These are phyloP conservation scores for Platanthera zijinensis DNA, from an alignment of 106 monocot species.

Conservation along the genomic window DNA sequence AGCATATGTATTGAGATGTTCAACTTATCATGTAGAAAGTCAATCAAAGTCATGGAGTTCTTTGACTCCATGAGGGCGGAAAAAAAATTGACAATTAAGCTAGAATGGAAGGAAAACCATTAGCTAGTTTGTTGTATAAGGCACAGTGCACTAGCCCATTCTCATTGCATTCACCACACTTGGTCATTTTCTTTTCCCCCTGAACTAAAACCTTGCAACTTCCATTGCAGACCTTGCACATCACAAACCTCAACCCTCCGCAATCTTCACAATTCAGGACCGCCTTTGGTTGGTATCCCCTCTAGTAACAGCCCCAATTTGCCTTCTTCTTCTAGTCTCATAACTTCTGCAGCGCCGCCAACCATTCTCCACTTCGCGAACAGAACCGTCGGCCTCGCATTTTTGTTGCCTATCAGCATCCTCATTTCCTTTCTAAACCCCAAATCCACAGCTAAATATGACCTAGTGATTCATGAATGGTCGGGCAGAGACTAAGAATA, in stretches of 20 bases:
- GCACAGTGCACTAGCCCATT: constrained; percentile 84
- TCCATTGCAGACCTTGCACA: constrained; percentile 81
- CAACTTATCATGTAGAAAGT: too few species aligned
- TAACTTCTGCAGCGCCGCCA: constrained; percentile 57
- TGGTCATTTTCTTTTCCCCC: constrained; percentile 42
- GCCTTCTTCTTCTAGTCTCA: constrained; percentile 71
- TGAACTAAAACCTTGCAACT: constrained; percentile 73
- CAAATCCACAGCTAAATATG: constrained; percentile 70
- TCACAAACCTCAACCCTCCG: constrained; percentile 66
- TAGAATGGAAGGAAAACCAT: too few species aligned
- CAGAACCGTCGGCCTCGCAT: constrained; percentile 38
- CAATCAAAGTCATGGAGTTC: too few species aligned
- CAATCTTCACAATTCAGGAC: constrained; percentile 45
- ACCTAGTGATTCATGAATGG: too few species aligned
- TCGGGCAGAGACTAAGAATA: too few species aligned
- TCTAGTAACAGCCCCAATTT: constrained; percentile 45
- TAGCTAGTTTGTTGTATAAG: constrained; percentile 12
- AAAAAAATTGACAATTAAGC: too few species aligned
- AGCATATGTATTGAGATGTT: too few species aligned
- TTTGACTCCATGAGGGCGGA: too few species aligned
- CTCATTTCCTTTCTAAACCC: constrained; percentile 78
- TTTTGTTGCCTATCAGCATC: constrained; percentile 43
- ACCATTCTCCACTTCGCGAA: constrained; percentile 70
- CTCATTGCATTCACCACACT: constrained; percentile 82
- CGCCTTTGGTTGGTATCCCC: constrained; percentile 42